phyloP scores from a whole-genome alignment of 352 stramenopile genomes.

The Pythium brachiatum region DNA sequence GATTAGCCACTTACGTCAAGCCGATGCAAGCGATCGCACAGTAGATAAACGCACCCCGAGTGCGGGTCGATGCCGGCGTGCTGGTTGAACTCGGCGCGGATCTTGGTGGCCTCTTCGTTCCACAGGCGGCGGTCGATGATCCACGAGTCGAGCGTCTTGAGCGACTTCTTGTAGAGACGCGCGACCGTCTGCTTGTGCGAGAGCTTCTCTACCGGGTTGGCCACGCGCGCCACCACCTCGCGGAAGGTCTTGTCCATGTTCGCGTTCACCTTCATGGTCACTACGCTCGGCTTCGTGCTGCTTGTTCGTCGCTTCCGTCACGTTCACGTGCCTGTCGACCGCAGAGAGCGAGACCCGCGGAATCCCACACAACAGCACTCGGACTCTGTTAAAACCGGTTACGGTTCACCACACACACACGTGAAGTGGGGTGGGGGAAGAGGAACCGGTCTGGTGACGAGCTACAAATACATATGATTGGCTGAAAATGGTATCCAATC shows the following conservation, averaged over 20 bases:
- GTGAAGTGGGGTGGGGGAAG: neutral
- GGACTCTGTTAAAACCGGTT: conserved; percentile 22
- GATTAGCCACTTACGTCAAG: too few relatives aligned
- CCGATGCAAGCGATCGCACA: too few relatives aligned
- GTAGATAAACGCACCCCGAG: conserved; percentile 41
- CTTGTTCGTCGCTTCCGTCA: neutral
- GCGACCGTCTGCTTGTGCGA: conserved; percentile 88
- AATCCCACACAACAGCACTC: conserved; percentile 7
- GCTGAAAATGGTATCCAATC: neutral
- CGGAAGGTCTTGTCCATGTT: conserved; percentile 87
- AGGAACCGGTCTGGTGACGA: neutral
- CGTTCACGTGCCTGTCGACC: conserved; percentile 6
- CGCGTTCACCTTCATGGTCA: conserved; percentile 72
- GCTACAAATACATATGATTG: conserved; percentile 5
- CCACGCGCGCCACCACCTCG: conserved; percentile 73
- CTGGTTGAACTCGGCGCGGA: conserved; percentile 92
- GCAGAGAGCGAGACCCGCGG: conserved; percentile 2
- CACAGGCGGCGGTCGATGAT: conserved; percentile 95
- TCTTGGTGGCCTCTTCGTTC: conserved; percentile 92
- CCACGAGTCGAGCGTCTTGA: conserved; percentile 94
- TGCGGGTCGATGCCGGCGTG: conserved; percentile 55
- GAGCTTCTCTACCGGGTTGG: conserved; percentile 56
- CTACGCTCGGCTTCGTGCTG: neutral
- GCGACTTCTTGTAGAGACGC: conserved; percentile 93
- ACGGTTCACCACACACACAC: conserved; percentile 10